phyloP scores from a whole-genome alignment of 1,139 yeast species.

The Debaryomycetaceae sp. region DNA sequence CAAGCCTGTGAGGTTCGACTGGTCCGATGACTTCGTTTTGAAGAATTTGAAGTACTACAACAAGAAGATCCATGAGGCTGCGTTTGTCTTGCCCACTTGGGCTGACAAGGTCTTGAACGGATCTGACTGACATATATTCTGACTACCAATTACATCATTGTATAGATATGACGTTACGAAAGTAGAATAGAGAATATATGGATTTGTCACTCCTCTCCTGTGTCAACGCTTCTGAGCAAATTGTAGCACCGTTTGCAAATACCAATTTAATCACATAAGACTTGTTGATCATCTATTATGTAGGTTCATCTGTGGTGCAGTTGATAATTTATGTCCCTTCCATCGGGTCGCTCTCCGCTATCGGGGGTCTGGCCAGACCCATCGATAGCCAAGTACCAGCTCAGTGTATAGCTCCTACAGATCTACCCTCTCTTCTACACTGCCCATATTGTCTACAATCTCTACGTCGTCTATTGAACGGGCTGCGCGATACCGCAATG shows the following conservation, averaged over 20 bases:
- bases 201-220: too few species aligned
- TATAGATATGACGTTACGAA: too few species aligned
- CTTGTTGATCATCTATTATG: not conserved
- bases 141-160: not conserved
- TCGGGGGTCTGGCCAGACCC: too few species aligned
- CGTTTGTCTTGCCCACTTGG: conserved; percentile 87
- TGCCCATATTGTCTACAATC: too few species aligned
- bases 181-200: too few species aligned
- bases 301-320: not conserved
- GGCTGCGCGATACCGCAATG: too few species aligned
- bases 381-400: too few species aligned
- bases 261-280: not conserved
- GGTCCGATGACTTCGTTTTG: conserved; percentile 61
- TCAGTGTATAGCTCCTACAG: too few species aligned
- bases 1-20: conserved; percentile 61
- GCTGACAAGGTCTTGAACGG: conserved; percentile 49
- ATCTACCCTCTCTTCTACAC: too few species aligned
- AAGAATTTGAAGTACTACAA: conserved; percentile 76
- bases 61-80: conserved; percentile 73
- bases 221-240: too few species aligned
- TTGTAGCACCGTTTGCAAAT: not conserved
- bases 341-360: too few species aligned
- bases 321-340: not conserved
- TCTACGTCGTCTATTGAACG: too few species aligned
- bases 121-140: not conserved